Base-by-base conservation (phyloP, 1,139 yeast species). In the Taiozyma sp. region DNA sequence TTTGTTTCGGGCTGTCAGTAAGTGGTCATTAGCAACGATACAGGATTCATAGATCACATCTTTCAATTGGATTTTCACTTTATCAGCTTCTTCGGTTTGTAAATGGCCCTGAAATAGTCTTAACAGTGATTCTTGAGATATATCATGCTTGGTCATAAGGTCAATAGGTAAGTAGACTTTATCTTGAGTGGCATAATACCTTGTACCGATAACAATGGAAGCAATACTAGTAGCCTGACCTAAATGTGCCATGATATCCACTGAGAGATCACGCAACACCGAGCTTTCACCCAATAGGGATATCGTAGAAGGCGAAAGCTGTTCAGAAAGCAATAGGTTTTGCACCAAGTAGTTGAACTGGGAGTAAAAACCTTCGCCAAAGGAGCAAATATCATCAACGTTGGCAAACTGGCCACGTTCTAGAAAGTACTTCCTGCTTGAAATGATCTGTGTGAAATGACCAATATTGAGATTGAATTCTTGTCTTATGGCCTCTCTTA, bases 221-320 rank as follows among this genome's bases (percentile, higher is more conserved):
- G 89, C 83, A 7, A 88, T 73, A 0, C 90, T 84, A 2, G 85
- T 81, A 1, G 95, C 88, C 64, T 88, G 95, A 4, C 96, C 96
- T 35, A 88, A 70, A 66, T 88, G 96, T 0, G 95, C 95, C 22
- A 85, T 79, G 26, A 86, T 78, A 55, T 86, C 90, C 44, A 80
- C 72, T 4, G 80, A 66, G 7, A 70, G 66, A 9, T 65, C 62
- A 59, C 79, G 76, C 46, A 84, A 63, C 5, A 59, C 56, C 0
- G 76, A 66, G 34, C 80, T 72, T 42, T 67, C 67, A 53, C 81
- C 81, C 41, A 85, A 66, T 26, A 83, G 62, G 42, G 69, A 66
- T 19, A 79, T 74, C 0, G 80, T 74, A 2, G 83, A 77, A 0
- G 87, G 85, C 1, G 88, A 79, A 6, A 83, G 72, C 3, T 70